A percentile compares a stretch with the other conserved stretches of the same genome.
Conservation (phyloP, 495 filamentous ascomycete genomes). For the Aspergillus olivimuriae region DNA sequence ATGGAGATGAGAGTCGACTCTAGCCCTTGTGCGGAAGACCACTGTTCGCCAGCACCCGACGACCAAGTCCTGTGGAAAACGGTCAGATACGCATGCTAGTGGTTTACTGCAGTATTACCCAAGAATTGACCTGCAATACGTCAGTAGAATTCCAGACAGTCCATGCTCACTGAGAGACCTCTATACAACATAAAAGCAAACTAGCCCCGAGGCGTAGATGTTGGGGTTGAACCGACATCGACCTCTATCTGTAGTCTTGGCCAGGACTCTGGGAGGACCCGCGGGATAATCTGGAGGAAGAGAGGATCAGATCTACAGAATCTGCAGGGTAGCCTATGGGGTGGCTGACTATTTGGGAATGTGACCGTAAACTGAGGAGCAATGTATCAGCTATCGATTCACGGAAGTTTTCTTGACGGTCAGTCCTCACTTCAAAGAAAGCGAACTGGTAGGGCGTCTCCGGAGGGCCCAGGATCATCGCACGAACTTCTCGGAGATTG, state of each 20-base stretch:
- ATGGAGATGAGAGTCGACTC: slow-evolving; percentile 95
- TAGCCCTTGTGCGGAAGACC: slow-evolving; percentile 91
- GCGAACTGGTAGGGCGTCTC: slow-evolving; percentile 96
- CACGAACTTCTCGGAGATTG: slow-evolving; percentile 83
- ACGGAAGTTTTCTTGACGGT: no score
- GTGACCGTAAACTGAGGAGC: slow-evolving; percentile 18
- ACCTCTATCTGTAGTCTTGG: slow-evolving; percentile 81
- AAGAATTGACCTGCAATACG: slow-evolving; percentile 66
- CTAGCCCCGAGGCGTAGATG: slow-evolving; percentile 85
- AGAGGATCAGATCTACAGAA: neutral
- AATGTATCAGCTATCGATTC: neutral
- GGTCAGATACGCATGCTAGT: slow-evolving; percentile 3
- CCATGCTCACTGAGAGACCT: neutral
- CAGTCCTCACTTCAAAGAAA: slow-evolving; percentile 89
- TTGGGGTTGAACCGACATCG: slow-evolving; percentile 92
- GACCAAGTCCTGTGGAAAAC: slow-evolving; percentile 73
- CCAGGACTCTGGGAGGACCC: slow-evolving; percentile 67
- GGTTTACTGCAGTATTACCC: slow-evolving; percentile 49
- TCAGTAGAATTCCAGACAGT: slow-evolving; percentile 10
- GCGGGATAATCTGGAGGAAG: slow-evolving; percentile 69
- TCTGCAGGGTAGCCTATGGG: neutral
- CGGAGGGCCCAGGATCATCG: slow-evolving; percentile 86
- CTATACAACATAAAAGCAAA: slow-evolving; percentile 64
- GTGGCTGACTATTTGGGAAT: slow-evolving; percentile 15
- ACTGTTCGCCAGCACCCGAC: slow-evolving; percentile 82